Evolutionary conservation across 1,284 basidiomycete species (phyloP).

Genomic region (Leccinum glutinopallens): DNA sequence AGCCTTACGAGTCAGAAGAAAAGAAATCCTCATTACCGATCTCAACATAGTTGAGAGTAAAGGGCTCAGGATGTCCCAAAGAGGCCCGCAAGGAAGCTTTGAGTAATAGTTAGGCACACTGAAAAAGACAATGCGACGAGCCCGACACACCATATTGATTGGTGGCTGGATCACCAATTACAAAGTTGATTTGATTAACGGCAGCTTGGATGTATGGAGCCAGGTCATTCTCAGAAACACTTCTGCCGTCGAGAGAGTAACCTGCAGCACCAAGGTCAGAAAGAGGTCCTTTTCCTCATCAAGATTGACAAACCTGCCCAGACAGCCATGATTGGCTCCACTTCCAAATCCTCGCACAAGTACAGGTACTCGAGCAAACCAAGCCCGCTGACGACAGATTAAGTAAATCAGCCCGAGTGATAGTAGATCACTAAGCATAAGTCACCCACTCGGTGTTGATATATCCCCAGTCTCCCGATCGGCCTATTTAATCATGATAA

Average conservation of each 20-base stretch:
- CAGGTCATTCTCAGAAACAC: conserved; percentile 53
- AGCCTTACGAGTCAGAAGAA: conserved; percentile 35
- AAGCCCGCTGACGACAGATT: conserved; percentile 48
- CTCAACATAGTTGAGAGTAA: conserved; percentile 61
- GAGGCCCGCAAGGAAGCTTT: conserved; percentile 62
- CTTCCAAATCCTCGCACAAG: conserved; percentile 64
- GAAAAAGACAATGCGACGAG: background rate
- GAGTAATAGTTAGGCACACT: background rate
- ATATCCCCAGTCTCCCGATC: conserved; percentile 68
- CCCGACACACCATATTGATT: conserved; percentile 19
- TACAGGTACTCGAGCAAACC: conserved; percentile 67
- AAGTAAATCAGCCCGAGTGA: background rate
- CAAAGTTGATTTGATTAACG: conserved; percentile 74
- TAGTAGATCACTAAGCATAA: background rate
- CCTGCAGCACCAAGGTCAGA: conserved; percentile 38
- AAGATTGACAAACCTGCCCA: conserved; percentile 52
- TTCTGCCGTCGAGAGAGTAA: conserved; percentile 55
- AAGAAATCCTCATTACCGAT: conserved; percentile 71
- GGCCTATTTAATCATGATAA: conserved; percentile 36
- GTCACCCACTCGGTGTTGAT: conserved; percentile 61
- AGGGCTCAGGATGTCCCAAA: conserved; percentile 64
- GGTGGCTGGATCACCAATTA: conserved; percentile 53
- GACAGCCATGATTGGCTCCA: conserved; percentile 71
- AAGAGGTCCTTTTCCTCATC: background rate
- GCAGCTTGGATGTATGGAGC: conserved; percentile 67